Evolutionary conservation across 2,329 filamentous ascomycete genomes (phyloP).

Genomic region (Colletotrichum siamense): DNA sequence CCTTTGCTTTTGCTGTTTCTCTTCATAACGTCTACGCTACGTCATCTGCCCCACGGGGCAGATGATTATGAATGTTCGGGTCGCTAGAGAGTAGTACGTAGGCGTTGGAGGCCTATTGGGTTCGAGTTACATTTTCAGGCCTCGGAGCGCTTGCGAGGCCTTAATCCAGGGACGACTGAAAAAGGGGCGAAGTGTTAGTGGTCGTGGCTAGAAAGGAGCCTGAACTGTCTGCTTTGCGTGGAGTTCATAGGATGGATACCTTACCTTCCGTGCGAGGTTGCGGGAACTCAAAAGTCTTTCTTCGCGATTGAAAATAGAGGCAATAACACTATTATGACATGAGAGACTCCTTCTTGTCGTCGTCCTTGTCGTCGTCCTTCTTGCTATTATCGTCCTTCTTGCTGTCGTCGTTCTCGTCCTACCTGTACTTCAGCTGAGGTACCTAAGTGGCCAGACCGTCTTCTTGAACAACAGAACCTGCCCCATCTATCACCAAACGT

Average conservation of each 20-base stretch:
- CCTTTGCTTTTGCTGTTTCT: neutral
- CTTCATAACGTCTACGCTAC: neutral
- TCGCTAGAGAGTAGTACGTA: neutral
- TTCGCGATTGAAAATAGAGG: neutral
- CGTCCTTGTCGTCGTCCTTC: no score
- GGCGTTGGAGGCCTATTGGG: constrained; percentile 5
- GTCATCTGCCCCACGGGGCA: neutral
- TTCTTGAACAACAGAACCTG: no score
- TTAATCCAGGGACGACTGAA: neutral
- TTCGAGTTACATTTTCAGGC: neutral
- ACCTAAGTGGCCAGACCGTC: no score
- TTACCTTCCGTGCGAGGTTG: neutral
- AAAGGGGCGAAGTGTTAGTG: neutral
- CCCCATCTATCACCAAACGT: no score
- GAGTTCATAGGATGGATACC: neutral
- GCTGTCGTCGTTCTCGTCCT: no score
- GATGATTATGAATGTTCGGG: neutral
- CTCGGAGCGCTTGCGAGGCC: neutral
- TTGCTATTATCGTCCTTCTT: no score
- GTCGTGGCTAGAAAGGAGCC: neutral
- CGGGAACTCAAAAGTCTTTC: constrained; percentile 22
- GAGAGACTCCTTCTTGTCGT: no score
- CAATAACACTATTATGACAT: neutral
- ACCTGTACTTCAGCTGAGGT: no score
- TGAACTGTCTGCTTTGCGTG: neutral